Base-by-base conservation (phyloP, 176 grass and related monocot species). In the Puccinellia tenuiflora region DNA sequence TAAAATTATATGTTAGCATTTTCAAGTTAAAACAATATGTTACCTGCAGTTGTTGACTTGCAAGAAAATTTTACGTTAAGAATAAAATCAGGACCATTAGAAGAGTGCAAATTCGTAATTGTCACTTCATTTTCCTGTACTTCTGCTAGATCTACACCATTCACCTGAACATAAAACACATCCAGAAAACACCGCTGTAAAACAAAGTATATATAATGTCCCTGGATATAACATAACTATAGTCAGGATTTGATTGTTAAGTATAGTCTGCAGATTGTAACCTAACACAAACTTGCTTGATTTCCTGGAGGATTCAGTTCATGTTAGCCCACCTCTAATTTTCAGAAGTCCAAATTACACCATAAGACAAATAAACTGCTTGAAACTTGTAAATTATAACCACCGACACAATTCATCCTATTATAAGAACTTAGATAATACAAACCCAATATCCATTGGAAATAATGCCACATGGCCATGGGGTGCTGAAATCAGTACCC, bases 11-110 rank as follows among this genome's bases (percentile, higher is more conserved):
- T 69, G 14, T 24, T 71, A 52, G 29, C 9, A 73, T 4, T 53
- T 85, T n/a, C 15, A 61, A 55, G 37, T 25, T 28, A 71, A 86
- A 26, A 76, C 10, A 34, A 70, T 62, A 30, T 39, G 42, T 30
- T 86, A 85, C 77, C 83, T 81, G 45, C 5, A 55, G 21, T 59
- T 39, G 18, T 54, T 39, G 43, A 73, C 17, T 14, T 48, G 48
- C 42, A 31, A 40, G 30, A 43, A 82, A 90, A 79, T 45, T 11
- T 90, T 24, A 91, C 55, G 38, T 87, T 56, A 6, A 91, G 6
- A 73, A 81, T 31, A 66, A 91, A 87, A 91, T 87, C 57, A 70
- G 89, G 89, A 81, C 85, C 89, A 84, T 87, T 79, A 54, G 79
- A 91, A 51, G 89, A 87, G 84, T 87, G 75, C 75, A 84, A 75